Conservation (phyloP, 345 rosid genomes). For the Angophora floribunda region DNA sequence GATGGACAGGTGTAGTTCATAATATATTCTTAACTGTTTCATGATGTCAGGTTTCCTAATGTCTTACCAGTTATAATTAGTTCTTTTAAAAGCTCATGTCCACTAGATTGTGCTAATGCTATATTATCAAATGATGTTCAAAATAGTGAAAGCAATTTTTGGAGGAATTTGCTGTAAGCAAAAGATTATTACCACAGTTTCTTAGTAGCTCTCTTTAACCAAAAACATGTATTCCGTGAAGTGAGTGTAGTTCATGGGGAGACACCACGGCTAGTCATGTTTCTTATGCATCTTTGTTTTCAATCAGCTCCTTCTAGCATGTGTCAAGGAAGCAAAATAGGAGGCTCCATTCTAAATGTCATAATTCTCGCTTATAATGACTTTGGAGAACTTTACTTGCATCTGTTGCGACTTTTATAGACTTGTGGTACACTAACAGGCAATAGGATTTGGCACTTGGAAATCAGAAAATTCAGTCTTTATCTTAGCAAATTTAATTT, state of each 20-base stretch:
- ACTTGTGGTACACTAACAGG: neutral
- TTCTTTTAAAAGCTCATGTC: neutral
- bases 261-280: neutral
- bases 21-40: neutral
- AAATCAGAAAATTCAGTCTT: neutral
- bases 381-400: neutral
- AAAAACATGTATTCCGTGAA: neutral
- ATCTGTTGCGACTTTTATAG: neutral
- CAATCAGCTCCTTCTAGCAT: neutral
- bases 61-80: neutral
- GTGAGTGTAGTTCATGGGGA: neutral
- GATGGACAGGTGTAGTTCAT: constrained; percentile 32
- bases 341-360: neutral
- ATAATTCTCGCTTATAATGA: neutral
- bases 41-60: neutral
- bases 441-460: neutral
- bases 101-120: neutral
- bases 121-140: neutral
- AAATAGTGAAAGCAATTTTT: neutral
- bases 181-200: neutral
- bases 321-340: neutral
- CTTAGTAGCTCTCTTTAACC: neutral
- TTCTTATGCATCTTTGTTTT: neutral
- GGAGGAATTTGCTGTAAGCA: neutral
- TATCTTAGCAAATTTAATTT: neutral